Conservation (phyloP, 345 rosid genomes). For the Erodium maritimum region DNA sequence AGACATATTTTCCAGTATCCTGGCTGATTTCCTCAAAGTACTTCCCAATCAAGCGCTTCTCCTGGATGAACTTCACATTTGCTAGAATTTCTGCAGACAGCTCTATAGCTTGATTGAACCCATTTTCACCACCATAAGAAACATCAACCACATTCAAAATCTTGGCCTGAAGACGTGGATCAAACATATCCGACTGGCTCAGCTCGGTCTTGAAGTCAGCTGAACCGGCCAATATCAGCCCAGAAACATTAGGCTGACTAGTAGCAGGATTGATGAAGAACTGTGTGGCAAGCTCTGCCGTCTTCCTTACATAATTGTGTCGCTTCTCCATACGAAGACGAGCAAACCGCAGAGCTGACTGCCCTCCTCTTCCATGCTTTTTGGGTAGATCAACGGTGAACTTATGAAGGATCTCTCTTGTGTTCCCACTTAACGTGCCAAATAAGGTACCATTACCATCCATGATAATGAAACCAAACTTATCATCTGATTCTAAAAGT, state of each 20-base stretch:
- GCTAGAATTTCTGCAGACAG: background rate
- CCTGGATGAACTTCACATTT: constrained; percentile 1
- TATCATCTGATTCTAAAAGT: constrained; percentile 1
- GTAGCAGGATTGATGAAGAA: background rate
- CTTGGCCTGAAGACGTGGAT: constrained; percentile 1
- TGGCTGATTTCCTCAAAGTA: constrained; percentile 82
- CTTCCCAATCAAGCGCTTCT: constrained; percentile 57
- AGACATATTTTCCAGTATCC: constrained; percentile 68
- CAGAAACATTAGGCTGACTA: background rate
- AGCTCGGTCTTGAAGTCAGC: constrained; percentile 1
- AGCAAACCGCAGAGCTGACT: background rate
- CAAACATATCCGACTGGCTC: constrained; percentile 2
- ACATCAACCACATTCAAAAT: constrained; percentile 4
- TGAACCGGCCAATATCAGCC: background rate
- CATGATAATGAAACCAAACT: constrained; percentile 5
- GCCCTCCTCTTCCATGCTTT: background rate
- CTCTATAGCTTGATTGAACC: constrained; percentile 3
- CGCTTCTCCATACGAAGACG: background rate
- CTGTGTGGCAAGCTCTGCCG: background rate
- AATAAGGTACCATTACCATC: background rate
- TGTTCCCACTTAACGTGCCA: background rate
- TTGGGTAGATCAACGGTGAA: background rate
- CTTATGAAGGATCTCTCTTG: background rate
- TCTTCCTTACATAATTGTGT: background rate
- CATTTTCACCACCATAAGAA: constrained; percentile 4